Evolutionary conservation across 2,329 filamentous ascomycete genomes (phyloP).

Genomic region (Daldinia sp.): DNA sequence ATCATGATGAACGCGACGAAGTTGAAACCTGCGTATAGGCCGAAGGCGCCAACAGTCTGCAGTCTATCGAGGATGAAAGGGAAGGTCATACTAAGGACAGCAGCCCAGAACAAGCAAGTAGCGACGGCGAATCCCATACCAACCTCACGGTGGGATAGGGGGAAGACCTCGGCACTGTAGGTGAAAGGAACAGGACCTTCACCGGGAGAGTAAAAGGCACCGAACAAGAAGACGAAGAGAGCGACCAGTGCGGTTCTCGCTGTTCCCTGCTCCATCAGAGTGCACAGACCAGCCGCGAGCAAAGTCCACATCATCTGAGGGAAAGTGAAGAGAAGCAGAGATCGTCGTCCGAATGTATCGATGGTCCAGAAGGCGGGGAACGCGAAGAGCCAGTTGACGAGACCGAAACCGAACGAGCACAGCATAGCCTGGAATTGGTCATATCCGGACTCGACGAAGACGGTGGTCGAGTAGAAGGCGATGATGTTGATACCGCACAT

Average conservation of each 20-base stretch:
- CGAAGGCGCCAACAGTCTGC: conserved; percentile 56
- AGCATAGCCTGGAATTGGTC: conserved; percentile 63
- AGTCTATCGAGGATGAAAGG: conserved; percentile 61
- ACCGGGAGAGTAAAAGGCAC: conserved; percentile 68
- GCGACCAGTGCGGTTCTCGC: conserved; percentile 58
- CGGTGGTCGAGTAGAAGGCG: conserved; percentile 76
- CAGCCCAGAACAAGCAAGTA: conserved; percentile 68
- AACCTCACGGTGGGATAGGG: conserved; percentile 73
- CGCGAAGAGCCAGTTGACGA: conserved; percentile 72
- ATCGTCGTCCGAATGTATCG: conserved; percentile 70
- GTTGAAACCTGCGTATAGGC: conserved; percentile 59
- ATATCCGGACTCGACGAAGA: conserved; percentile 67
- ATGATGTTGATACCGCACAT: conserved; percentile 78
- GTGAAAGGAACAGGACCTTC: conserved; percentile 75
- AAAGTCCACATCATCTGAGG: conserved; percentile 73
- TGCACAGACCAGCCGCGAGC: conserved; percentile 69
- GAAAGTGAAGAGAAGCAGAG: conserved; percentile 71
- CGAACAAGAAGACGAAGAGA: conserved; percentile 68
- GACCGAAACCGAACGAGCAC: conserved; percentile 70
- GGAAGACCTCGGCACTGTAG: conserved; percentile 75
- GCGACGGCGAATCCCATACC: conserved; percentile 76
- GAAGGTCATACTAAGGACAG: conserved; percentile 70
- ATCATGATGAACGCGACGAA: conserved; percentile 56
- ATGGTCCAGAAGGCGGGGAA: conserved; percentile 72
- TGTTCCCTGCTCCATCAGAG: conserved; percentile 52